Conservation (phyloP, 805 yeast species). For the Metschnikowia hibisci region DNA sequence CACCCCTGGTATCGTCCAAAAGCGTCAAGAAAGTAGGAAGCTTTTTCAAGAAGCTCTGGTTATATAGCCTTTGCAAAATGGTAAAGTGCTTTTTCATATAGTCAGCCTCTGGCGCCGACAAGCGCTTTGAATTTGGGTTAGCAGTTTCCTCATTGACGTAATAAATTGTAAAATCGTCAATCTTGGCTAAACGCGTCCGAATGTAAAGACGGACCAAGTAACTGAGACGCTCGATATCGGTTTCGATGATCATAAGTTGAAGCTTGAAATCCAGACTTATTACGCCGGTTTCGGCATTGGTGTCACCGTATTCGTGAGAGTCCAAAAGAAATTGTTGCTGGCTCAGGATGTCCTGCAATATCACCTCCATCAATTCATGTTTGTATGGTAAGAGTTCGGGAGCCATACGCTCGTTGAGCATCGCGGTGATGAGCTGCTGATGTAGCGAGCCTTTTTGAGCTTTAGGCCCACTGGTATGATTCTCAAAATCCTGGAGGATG, state of each 20-base stretch:
- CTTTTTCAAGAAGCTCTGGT: conserved; percentile 58
- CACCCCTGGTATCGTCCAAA: conserved; percentile 65
- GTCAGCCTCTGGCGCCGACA: conserved; percentile 53
- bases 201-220: conserved; percentile 78
- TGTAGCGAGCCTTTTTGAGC: conserved; percentile 22
- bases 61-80: conserved; percentile 61
- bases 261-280: conserved; percentile 58
- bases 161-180: conserved; percentile 65
- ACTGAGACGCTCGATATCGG: conserved; percentile 84
- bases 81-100: conserved; percentile 69
- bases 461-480: conserved; percentile 24
- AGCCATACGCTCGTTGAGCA: conserved; percentile 81
- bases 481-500: conserved; percentile 63
- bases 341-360: conserved; percentile 55
- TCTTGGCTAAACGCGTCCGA: conserved; percentile 69
- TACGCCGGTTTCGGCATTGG: conserved; percentile 33
- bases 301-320: conserved; percentile 68
- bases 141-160: conserved; percentile 41
- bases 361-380: conserved; percentile 50
- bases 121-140: neutral
- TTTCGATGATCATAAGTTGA: conserved; percentile 79
- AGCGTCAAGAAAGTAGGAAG: conserved; percentile 68
- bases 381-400: conserved; percentile 86
- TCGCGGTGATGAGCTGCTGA: conserved; percentile 50
- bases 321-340: conserved; percentile 75